Evolutionary conservation across 495 filamentous ascomycete species (phyloP).

Genomic region (Pyrenula aspistea): DNA sequence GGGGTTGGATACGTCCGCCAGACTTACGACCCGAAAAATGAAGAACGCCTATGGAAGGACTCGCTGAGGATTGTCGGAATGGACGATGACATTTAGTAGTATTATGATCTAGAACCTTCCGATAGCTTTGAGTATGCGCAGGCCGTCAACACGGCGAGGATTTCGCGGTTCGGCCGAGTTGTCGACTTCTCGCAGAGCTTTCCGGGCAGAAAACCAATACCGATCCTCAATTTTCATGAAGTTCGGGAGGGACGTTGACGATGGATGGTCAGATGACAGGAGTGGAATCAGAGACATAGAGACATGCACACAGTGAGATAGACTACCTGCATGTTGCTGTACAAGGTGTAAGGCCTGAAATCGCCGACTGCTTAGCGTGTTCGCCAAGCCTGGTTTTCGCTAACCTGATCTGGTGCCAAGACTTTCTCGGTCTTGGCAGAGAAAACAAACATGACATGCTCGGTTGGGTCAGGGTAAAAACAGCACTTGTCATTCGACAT

Average conservation of each 20-base stretch:
- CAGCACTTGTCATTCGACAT: too few relatives aligned
- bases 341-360: too few relatives aligned
- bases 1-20: constrained; percentile 19
- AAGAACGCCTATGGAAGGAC: constrained; percentile 31
- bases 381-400: too few relatives aligned
- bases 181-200: neutral
- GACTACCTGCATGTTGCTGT: too few relatives aligned
- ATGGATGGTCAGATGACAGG: neutral
- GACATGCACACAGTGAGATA: neutral
- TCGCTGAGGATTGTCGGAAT: constrained; percentile 29
- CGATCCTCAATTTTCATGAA: neutral
- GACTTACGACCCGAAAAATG: constrained; percentile 24
- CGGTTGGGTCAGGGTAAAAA: too few relatives aligned
- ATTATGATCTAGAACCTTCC: too few relatives aligned
- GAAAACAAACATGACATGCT: too few relatives aligned
- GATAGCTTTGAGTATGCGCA: neutral
- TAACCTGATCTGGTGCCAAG: too few relatives aligned
- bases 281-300: neutral
- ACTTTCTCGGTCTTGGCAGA: too few relatives aligned
- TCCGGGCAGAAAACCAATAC: neutral
- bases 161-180: neutral
- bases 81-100: constrained; percentile 2
- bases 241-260: neutral
- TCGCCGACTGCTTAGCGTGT: too few relatives aligned
- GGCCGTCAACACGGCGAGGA: neutral